Percentiles rank a stretch among this genome's conserved stretches.
phyloP scores from a whole-genome alignment of 2,329 filamentous ascomycete species.

The Aspergillus ruber region DNA sequence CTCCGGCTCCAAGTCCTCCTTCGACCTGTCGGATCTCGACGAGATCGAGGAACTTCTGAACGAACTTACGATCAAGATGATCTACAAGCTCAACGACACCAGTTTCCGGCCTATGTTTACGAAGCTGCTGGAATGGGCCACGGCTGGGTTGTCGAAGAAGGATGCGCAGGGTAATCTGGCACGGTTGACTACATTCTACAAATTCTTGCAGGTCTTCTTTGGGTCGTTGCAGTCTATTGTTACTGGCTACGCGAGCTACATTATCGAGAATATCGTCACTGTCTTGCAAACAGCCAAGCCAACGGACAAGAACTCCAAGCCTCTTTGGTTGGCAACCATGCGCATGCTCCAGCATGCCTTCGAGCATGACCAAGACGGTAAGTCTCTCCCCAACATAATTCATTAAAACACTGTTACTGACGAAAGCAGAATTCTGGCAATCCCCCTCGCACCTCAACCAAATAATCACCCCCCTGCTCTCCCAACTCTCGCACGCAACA shows the following conservation, averaged over 20 bases:
- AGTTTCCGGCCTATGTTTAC: slow-evolving; percentile 88
- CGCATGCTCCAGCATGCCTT: slow-evolving; percentile 69
- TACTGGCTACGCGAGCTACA: slow-evolving; percentile 80
- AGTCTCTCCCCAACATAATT: slow-evolving; percentile 1
- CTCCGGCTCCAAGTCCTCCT: slow-evolving; percentile 21
- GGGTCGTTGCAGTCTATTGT: slow-evolving; percentile 78
- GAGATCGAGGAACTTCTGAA: slow-evolving; percentile 61
- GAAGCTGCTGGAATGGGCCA: slow-evolving; percentile 76
- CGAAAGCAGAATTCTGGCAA: slow-evolving; percentile 71
- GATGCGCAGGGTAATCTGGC: slow-evolving; percentile 53
- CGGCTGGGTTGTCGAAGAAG: slow-evolving; percentile 54
- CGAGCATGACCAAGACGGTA: slow-evolving; percentile 77
- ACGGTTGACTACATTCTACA: slow-evolving; percentile 70
- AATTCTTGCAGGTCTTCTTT: slow-evolving; percentile 75
- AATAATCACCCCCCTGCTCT: slow-evolving; percentile 63
- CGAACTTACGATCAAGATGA: slow-evolving; percentile 74
- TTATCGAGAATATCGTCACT: slow-evolving; percentile 67
- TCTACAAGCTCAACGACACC: slow-evolving; percentile 93
- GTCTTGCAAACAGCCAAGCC: slow-evolving; percentile 46
- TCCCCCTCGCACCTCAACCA: slow-evolving; percentile 75
- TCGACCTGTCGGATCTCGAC: slow-evolving; percentile 46
- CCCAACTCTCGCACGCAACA: slow-evolving; percentile 53
- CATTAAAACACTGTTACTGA: slow-evolving; percentile 6
- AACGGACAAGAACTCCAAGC: slow-evolving; percentile 44
- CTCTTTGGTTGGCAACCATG: slow-evolving; percentile 65